Percentiles rank a stretch among this genome's conserved stretches.
Evolutionary conservation across 768 basidiomycete species (phyloP).

Genomic region (Suillus subalutaceus): DNA sequence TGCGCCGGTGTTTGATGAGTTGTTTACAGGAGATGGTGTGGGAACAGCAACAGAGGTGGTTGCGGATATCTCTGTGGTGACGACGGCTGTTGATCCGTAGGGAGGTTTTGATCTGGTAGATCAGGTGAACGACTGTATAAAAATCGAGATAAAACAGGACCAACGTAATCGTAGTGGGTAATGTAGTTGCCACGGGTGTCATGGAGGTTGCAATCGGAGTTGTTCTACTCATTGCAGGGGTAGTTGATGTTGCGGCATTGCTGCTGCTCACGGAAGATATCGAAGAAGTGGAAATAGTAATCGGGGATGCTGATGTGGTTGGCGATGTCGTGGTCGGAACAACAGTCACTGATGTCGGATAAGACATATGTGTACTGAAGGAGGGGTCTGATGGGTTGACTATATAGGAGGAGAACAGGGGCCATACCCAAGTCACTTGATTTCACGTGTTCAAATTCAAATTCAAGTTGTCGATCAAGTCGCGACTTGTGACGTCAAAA

Average conservation of each 20-base stretch:
- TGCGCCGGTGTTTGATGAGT: conserved; percentile 32
- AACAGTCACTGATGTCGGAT: not conserved
- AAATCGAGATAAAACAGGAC: conserved; percentile 8
- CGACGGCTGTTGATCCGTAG: conserved; percentile 20
- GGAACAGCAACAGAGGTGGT: conserved; percentile 15
- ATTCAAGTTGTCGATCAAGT: not conserved
- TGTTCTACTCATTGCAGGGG: not conserved
- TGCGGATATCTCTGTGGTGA: conserved; percentile 24
- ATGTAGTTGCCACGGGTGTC: not conserved
- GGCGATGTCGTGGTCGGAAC: not conserved
- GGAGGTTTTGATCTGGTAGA: conserved; percentile 23
- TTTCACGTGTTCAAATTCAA: not conserved
- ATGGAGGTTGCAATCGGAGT: conserved; percentile 6
- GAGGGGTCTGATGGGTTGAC: not conserved
- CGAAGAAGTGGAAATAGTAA: not conserved
- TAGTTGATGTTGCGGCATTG: not conserved
- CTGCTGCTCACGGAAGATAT: not conserved
- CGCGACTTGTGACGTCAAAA: not conserved
- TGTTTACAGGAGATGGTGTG: not conserved
- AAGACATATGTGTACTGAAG: not conserved
- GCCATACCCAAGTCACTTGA: not conserved
- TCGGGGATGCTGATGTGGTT: not conserved
- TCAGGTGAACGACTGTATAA: not conserved
- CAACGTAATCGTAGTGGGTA: conserved; percentile 23
- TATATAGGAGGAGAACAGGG: not conserved